Base-by-base conservation (phyloP, 176 grass and related monocot species). In the Rhynchospora pubera region DNA sequence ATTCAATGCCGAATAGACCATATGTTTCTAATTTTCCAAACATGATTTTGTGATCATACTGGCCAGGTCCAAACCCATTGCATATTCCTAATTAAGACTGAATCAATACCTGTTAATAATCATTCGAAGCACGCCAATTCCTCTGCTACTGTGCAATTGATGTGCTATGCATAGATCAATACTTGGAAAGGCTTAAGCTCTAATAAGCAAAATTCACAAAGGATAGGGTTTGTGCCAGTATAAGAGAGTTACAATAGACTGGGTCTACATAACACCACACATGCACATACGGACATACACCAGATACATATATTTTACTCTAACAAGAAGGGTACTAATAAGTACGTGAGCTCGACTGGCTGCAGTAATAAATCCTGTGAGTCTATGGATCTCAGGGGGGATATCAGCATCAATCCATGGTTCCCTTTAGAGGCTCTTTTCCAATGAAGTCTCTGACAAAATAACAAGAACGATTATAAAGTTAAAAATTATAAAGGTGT, bases 371-470 rank as follows among this genome's bases (percentile, higher is more conserved):
- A 83, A 85, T 79, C 53, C 32, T 73, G 28, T 44, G 30, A 71
- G n/a, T 57, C 80, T 58, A 78, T 43, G 9, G 82, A 63, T 65
- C 82, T 85, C 52, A 88, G 83, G 45, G 87, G 87, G 45, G 87
- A 88, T 84, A 84, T 88, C 79, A 88, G 62, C 82, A 88, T 77
- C 59, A 88, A 81, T 50, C 87, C 87, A 32, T 65, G 82, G 47
- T 88, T 88, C 19, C 75, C 75, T 60, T 74, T 88, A 51, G 87
- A 85, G 64, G 87, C 76, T 22, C 82, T 83, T 88, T 88, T 88
- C 87, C 87, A 88, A 52, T 88, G 77, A 63, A 88, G 83, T 74
- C 87, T 88, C 87, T 88, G 83, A 47, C 24, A 80, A 84, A 47
- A 34, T 58, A 72, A 52, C 64, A 79, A 50, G 5, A 51, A 64